These are phyloP conservation scores for Mycena polygramma DNA, from an alignment of 768 basidiomycete species.

Conservation along the genomic window DNA sequence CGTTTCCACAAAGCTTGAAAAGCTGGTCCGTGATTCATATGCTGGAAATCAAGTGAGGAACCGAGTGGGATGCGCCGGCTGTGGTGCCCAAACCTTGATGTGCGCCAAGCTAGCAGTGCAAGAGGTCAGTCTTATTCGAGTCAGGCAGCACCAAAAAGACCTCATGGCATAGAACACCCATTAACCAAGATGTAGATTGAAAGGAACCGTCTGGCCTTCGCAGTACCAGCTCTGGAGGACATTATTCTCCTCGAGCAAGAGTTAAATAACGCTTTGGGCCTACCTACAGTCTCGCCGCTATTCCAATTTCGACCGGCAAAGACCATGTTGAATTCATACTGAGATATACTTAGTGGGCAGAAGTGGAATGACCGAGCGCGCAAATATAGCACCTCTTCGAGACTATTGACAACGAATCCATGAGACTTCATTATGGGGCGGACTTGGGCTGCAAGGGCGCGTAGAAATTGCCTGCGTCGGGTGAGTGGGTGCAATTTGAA, in stretches of 20 bases:
- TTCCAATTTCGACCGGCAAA: slow-evolving; percentile 92
- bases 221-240: slow-evolving; percentile 77
- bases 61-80: not conserved
- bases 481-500: not conserved
- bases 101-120: slow-evolving; percentile 78
- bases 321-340: slow-evolving; percentile 86
- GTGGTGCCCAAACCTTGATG: slow-evolving; percentile 67
- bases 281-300: slow-evolving; percentile 83
- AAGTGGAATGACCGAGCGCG: slow-evolving; percentile 14
- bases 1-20: slow-evolving; percentile 84
- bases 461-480: slow-evolving; percentile 64
- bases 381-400: slow-evolving; percentile 75
- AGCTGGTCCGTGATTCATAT: slow-evolving; percentile 83
- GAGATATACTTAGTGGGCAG: slow-evolving; percentile 9
- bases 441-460: slow-evolving; percentile 87
- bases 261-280: not conserved
- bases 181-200: slow-evolving; percentile 72
- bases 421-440: slow-evolving; percentile 86
- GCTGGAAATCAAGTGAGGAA: slow-evolving; percentile 52
- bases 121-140: slow-evolving; percentile 14
- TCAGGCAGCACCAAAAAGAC: slow-evolving; percentile 55
- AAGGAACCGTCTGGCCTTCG: slow-evolving; percentile 72
- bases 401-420: slow-evolving; percentile 80
- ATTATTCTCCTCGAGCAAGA: not conserved
- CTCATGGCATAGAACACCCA: slow-evolving; percentile 89